Conservation (phyloP, 1,284 basidiomycete genomes). For the Ganoderma lucidum region DNA sequence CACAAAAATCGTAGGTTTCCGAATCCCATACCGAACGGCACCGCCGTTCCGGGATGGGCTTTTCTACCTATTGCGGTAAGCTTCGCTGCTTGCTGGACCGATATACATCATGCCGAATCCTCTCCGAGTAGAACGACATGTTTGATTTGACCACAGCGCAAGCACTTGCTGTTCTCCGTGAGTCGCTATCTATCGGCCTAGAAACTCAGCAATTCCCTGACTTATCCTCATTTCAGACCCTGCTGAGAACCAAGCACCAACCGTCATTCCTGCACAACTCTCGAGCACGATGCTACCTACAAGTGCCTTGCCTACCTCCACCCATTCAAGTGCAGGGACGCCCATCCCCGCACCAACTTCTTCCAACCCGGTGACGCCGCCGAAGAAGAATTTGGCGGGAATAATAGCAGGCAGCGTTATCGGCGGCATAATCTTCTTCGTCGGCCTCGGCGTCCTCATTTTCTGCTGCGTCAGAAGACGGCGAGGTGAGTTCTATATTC, state of each 20-base stretch:
- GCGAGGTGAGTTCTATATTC: neutral
- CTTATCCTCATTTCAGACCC: neutral
- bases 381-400: neutral
- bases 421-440: neutral
- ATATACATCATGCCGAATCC: neutral
- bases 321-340: neutral
- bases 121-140: neutral
- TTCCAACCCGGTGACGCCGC: too few species aligned
- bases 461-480: neutral
- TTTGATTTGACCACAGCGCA: neutral
- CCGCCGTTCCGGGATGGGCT: constrained; percentile 1
- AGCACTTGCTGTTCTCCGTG: neutral
- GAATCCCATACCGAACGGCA: neutral
- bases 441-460: neutral
- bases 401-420: constrained; percentile 5
- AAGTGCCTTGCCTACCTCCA: neutral
- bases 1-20: neutral
- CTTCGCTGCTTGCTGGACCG: neutral
- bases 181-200: neutral
- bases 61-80: neutral
- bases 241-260: neutral
- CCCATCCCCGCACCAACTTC: neutral
- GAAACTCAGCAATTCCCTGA: too few species aligned
- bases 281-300: neutral
- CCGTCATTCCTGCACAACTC: neutral